Evolutionary conservation across 495 filamentous ascomycete genomes (phyloP).

Genomic region (Pyronema domesticum): DNA sequence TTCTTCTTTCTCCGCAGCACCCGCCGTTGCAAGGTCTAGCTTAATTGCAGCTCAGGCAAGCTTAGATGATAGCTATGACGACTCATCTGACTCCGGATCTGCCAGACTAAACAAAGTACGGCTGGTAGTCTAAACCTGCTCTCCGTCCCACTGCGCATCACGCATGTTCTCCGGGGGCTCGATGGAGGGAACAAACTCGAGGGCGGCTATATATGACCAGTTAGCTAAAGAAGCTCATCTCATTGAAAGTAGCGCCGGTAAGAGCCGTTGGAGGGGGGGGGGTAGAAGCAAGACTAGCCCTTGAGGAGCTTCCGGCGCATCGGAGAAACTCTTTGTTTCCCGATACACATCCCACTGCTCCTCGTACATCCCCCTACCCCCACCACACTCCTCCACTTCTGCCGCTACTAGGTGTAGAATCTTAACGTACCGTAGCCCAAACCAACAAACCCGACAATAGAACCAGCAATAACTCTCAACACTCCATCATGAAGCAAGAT

Average conservation of each 20-base stretch:
- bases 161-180: constrained; percentile 98
- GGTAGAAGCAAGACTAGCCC: too few species aligned
- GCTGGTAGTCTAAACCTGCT: constrained; percentile 18
- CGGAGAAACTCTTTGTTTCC: too few species aligned
- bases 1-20: too few species aligned
- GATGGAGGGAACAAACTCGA: constrained; percentile 90
- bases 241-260: background rate
- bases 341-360: too few species aligned
- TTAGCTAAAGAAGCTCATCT: background rate
- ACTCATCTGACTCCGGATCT: too few species aligned
- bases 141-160: constrained; percentile 32
- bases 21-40: too few species aligned
- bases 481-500: constrained; percentile 50
- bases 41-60: too few species aligned
- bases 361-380: too few species aligned
- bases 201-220: constrained; percentile 29
- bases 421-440: constrained; percentile 40
- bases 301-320: background rate
- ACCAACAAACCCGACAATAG: constrained; percentile 57
- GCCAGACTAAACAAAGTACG: too few species aligned
- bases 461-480: constrained; percentile 45
- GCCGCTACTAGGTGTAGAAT: background rate
- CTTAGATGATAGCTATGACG: too few species aligned
- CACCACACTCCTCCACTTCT: background rate
- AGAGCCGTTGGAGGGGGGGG: background rate